phyloP scores from a whole-genome alignment of 257 asterid species.

The Primulina huaijiensis region DNA sequence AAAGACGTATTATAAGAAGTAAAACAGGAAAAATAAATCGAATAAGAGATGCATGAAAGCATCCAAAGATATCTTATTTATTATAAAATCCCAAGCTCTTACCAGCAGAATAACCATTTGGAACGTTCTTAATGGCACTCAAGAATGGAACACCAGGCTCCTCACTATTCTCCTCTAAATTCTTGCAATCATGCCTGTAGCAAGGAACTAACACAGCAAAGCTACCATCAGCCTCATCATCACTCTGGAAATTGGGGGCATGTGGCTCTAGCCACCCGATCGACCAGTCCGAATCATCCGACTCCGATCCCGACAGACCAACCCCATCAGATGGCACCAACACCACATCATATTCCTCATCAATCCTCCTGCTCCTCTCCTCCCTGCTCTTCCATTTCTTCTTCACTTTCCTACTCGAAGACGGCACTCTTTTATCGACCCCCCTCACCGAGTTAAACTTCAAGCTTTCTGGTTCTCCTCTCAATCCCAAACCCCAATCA shows the following conservation, averaged over 20 bases:
- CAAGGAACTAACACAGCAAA: slow-evolving; percentile 97
- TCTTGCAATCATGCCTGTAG: slow-evolving; percentile 57
- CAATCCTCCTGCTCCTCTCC: slow-evolving; percentile 63
- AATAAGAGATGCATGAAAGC: not conserved
- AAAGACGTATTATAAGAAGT: not conserved
- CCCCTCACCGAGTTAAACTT: slow-evolving; percentile 53
- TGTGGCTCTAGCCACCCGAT: slow-evolving; percentile 97
- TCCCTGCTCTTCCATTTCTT: slow-evolving; percentile 87
- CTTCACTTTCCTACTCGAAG: slow-evolving; percentile 55
- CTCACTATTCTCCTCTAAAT: slow-evolving; percentile 33
- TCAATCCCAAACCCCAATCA: slow-evolving; percentile 83
- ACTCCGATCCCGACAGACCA: slow-evolving; percentile 80
- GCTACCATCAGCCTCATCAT: slow-evolving; percentile 69
- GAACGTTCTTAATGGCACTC: slow-evolving; percentile 45
- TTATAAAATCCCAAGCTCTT: slow-evolving; percentile 24
- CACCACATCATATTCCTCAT: slow-evolving; percentile 72
- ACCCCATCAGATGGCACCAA: slow-evolving; percentile 92
- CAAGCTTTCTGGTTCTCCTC: slow-evolving; percentile 57
- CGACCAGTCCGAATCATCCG: slow-evolving; percentile 95
- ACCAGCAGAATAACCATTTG: slow-evolving; percentile 64
- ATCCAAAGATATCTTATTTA: slow-evolving; percentile 14
- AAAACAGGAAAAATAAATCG: slow-evolving; percentile 1
- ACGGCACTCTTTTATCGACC: slow-evolving; percentile 37
- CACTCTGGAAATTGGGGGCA: slow-evolving; percentile 72
- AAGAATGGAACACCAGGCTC: slow-evolving; percentile 46